phyloP scores from a whole-genome alignment of 208 protist species.

The Tritrichomonas foetus region DNA sequence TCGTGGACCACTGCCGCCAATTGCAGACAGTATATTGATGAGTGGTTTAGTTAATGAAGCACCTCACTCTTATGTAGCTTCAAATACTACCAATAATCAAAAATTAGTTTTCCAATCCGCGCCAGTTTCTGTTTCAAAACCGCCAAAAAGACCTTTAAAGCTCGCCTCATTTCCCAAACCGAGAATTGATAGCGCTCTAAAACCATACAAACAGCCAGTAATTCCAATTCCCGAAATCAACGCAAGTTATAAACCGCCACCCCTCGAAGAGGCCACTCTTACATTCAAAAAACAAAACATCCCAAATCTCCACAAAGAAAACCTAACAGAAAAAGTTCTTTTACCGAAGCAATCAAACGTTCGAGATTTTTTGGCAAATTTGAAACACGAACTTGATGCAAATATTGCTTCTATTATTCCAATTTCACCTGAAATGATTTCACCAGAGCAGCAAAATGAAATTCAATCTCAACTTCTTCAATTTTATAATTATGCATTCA shows the following conservation, averaged over 20 bases:
- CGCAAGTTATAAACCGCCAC: not conserved
- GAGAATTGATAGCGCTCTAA: not conserved
- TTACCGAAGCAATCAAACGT: too few species aligned
- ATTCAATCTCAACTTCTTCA: not conserved
- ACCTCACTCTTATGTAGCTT: not conserved
- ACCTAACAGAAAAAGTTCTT: too few species aligned
- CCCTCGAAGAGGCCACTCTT: not conserved
- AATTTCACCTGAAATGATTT: too few species aligned
- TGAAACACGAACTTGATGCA: too few species aligned
- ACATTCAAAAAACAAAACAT: too few species aligned
- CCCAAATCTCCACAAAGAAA: too few species aligned
- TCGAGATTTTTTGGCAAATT: too few species aligned
- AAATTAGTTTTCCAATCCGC: too few species aligned
- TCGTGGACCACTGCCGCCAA: not conserved
- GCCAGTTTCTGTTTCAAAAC: too few species aligned
- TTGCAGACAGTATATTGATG: not conserved
- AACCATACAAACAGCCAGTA: not conserved
- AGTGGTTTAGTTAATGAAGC: constrained; percentile 1
- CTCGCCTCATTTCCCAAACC: not conserved
- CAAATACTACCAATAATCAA: too few species aligned
- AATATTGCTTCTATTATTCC: too few species aligned
- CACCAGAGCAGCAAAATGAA: too few species aligned
- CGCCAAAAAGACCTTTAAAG: not conserved
- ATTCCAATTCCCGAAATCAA: not conserved
- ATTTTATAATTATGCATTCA: not conserved